Evolutionary conservation across 305 asterid genomes (phyloP).

Genomic region (Ilex paraguariensis): DNA sequence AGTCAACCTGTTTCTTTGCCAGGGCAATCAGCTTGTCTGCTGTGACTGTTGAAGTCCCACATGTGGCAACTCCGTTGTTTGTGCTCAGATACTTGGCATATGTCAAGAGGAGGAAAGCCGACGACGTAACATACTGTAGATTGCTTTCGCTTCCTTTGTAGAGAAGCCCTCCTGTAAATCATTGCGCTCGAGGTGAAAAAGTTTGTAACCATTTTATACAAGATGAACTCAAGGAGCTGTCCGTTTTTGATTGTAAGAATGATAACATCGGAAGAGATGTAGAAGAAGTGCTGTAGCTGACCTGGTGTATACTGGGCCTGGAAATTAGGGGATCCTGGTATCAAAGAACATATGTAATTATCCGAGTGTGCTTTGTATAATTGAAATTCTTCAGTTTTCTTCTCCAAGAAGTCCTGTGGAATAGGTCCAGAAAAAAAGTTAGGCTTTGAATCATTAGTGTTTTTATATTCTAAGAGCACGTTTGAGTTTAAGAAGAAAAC

Average conservation of each 20-base stretch:
- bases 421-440: neutral
- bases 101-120: conserved; percentile 58
- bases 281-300: conserved; percentile 1
- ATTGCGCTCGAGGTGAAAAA: too few species aligned
- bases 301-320: conserved; percentile 91
- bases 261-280: too few species aligned
- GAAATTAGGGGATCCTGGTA: conserved; percentile 73
- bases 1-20: conserved; percentile 75
- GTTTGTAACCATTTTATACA: too few species aligned
- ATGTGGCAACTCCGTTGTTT: conserved; percentile 36
- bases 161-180: conserved; percentile 54
- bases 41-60: conserved; percentile 47
- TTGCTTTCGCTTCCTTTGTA: conserved; percentile 65
- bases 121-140: conserved; percentile 79
- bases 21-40: conserved; percentile 39
- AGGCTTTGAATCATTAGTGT: neutral
- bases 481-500: conserved; percentile 17
- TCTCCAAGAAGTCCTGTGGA: conserved; percentile 56
- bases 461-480: neutral
- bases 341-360: conserved; percentile 74
- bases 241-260: too few species aligned
- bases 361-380: conserved; percentile 76
- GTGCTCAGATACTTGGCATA: conserved; percentile 57
- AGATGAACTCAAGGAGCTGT: too few species aligned
- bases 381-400: conserved; percentile 48